A percentile compares a stretch with the other conserved stretches of the same genome.
Conservation (phyloP, 78 protist species). For the Planoprotostelium fungivorum region DNA sequence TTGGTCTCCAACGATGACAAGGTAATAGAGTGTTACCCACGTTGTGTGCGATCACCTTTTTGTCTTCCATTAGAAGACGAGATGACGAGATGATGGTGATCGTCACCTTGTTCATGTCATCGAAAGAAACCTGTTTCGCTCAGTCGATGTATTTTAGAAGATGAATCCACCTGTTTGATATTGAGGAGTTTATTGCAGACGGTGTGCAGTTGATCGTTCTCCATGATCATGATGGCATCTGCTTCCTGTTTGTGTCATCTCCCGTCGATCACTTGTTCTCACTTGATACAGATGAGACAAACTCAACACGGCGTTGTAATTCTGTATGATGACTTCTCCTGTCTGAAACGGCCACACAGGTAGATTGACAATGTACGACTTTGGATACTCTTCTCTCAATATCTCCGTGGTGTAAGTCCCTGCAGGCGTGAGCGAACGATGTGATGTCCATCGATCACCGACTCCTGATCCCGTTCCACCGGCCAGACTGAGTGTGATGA, state of each 20-base stretch:
- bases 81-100: background rate
- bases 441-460: slow-evolving; percentile 5
- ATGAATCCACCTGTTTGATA: background rate
- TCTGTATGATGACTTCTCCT: slow-evolving; percentile 61
- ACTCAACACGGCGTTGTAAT: slow-evolving; percentile 41
- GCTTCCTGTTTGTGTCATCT: background rate
- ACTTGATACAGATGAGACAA: slow-evolving; percentile 17
- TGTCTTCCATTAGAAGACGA: background rate
- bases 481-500: slow-evolving; percentile 32
- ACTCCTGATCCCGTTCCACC: slow-evolving; percentile 74
- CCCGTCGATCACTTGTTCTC: background rate
- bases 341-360: slow-evolving; percentile 44
- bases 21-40: background rate
- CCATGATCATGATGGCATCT: slow-evolving; percentile 20
- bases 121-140: slow-evolving; percentile 5
- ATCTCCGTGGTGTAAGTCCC: slow-evolving; percentile 13
- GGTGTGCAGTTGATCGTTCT: slow-evolving; percentile 20
- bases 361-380: background rate
- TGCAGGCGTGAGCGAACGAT: background rate
- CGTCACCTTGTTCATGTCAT: slow-evolving; percentile 18
- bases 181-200: slow-evolving; percentile 2
- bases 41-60: background rate
- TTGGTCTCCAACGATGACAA: no score
- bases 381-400: slow-evolving; percentile 12
- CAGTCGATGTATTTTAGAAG: background rate